phyloP scores from a whole-genome alignment of 2,329 filamentous ascomycete species.

The Pseudocercospora fijiensis region DNA sequence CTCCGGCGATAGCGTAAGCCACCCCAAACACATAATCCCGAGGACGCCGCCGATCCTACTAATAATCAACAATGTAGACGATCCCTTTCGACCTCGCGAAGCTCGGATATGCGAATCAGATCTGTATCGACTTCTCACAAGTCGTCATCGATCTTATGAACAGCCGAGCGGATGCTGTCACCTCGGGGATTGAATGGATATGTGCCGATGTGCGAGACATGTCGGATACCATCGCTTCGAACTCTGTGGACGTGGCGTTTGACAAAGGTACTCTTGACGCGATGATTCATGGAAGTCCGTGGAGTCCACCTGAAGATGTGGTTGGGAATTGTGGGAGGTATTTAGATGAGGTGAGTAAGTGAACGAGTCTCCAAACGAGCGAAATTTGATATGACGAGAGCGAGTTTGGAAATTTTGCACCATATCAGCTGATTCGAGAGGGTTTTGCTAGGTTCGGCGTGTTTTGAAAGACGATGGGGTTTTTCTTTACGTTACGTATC shows the following conservation, averaged over 20 bases:
- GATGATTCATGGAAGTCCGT: slow-evolving; percentile 38
- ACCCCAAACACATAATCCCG: neutral
- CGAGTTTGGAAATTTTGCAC: too few species aligned
- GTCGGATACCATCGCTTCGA: slow-evolving; percentile 39
- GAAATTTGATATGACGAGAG: too few species aligned
- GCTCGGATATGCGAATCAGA: slow-evolving; percentile 52
- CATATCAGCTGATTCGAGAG: too few species aligned
- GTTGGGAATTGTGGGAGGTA: slow-evolving; percentile 31
- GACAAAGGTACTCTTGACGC: slow-evolving; percentile 40
- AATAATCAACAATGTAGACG: slow-evolving; percentile 47
- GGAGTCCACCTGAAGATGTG: slow-evolving; percentile 36
- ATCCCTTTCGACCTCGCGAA: slow-evolving; percentile 50
- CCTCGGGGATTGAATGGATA: slow-evolving; percentile 51
- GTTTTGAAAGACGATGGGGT: slow-evolving; percentile 35
- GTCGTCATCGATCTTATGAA: slow-evolving; percentile 56
- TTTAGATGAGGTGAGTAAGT: slow-evolving; percentile 23
- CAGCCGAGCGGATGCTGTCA: slow-evolving; percentile 41
- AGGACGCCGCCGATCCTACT: neutral
- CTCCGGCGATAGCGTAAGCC: slow-evolving; percentile 56
- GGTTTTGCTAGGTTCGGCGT: slow-evolving; percentile 25
- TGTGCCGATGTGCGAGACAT: slow-evolving; percentile 55
- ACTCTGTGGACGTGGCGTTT: slow-evolving; percentile 56
- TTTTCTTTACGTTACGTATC: slow-evolving; percentile 47
- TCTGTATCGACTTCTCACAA: slow-evolving; percentile 58
- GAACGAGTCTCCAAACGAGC: too few species aligned